These are phyloP conservation scores for Cymbopogon citratus DNA, from an alignment of 176 grass and related monocot genomes.

Conservation along the genomic window DNA sequence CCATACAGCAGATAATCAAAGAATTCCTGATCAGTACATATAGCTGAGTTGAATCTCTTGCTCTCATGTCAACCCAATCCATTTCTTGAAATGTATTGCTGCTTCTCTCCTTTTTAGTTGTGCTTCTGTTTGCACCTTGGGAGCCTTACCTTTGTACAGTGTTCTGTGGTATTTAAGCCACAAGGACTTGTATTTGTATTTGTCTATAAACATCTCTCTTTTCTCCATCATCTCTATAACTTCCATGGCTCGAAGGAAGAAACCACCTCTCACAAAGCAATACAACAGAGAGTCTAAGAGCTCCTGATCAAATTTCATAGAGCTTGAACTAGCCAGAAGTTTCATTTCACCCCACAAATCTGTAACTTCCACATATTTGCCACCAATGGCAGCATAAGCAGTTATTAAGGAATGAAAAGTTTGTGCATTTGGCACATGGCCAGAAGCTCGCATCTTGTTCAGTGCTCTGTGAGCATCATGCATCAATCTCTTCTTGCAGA, in stretches of 20 bases:
- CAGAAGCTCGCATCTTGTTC: constrained; percentile 72
- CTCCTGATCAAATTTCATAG: constrained; percentile 79
- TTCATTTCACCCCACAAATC: constrained; percentile 99
- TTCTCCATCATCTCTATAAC: constrained; percentile 85
- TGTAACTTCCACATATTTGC: constrained; percentile 75
- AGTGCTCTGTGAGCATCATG: constrained; percentile 83
- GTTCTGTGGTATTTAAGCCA: constrained; percentile 93
- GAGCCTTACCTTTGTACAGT: constrained; percentile 70
- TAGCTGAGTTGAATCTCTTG: not conserved
- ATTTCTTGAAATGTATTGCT: constrained; percentile 70
- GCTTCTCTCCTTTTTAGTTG: constrained; percentile 84
- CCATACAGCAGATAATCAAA: not conserved
- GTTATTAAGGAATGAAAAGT: constrained; percentile 78
- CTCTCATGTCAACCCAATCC: constrained; percentile 77
- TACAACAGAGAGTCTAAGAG: constrained; percentile 84
- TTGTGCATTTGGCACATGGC: constrained; percentile 67
- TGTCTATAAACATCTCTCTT: constrained; percentile 73
- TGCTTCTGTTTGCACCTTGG: constrained; percentile 81
- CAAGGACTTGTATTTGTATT: constrained; percentile 88
- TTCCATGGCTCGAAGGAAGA: constrained; percentile 93
- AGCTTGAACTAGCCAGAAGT: constrained; percentile 49
- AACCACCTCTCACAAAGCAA: constrained; percentile 95
- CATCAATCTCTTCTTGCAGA: constrained; percentile 92
- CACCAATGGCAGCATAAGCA: constrained; percentile 78
- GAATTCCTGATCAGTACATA: not conserved